These are phyloP conservation scores for Obelidium mucronatum DNA, from an alignment of 192 early-diverging fungal species.

Conservation along the genomic window DNA sequence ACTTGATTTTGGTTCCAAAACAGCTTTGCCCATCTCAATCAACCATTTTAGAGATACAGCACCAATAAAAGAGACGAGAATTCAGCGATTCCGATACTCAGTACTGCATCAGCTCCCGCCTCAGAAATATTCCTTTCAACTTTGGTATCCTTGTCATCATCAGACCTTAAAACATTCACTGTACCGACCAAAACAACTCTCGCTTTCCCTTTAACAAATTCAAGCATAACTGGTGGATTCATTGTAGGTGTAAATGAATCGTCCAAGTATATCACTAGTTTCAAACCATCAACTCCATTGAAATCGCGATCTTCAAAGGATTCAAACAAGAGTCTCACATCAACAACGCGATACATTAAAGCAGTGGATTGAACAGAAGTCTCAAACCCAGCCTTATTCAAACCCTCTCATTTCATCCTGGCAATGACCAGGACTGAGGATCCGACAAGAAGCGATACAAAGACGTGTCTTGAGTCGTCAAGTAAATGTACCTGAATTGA, in stretches of 20 bases:
- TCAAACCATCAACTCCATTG: slow-evolving; percentile 17
- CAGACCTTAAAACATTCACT: no score
- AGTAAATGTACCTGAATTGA: not conserved
- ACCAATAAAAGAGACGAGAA: slow-evolving; percentile 16
- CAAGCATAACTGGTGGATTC: slow-evolving; percentile 4
- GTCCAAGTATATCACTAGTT: not conserved
- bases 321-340: not conserved
- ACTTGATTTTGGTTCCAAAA: not conserved
- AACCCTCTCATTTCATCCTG: not conserved
- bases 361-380: not conserved
- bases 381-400: not conserved
- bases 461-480: slow-evolving; percentile 8
- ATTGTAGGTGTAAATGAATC: not conserved
- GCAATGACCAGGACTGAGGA: no score
- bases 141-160: no score
- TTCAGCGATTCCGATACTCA: slow-evolving; percentile 7
- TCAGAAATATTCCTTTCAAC: not conserved
- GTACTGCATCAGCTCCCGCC: not conserved
- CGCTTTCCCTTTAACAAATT: not conserved
- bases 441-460: slow-evolving; percentile 12
- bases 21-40: slow-evolving; percentile 2
- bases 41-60: not conserved
- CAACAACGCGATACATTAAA: slow-evolving; percentile 8
- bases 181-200: not conserved
- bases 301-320: slow-evolving; percentile 4